A percentile compares a stretch with the other conserved stretches of the same genome.
Evolutionary conservation across 441 rosid genomes (phyloP).

Genomic region (Gossypium schwendimanii): DNA sequence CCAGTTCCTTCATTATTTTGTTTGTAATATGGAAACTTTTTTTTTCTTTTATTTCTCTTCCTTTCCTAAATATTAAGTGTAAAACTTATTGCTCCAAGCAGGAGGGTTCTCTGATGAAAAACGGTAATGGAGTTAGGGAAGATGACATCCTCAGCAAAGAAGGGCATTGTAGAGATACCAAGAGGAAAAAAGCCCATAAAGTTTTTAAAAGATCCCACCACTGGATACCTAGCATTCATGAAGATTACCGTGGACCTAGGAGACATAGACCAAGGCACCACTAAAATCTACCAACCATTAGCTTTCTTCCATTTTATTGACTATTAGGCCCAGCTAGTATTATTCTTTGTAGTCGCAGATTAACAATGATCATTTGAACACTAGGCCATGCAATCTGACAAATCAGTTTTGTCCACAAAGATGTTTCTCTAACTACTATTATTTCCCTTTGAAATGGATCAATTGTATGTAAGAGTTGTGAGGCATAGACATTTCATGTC

Average conservation of each 20-base stretch:
- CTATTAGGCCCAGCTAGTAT: no score
- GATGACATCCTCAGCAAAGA: conserved; percentile 22
- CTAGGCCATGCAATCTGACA: conserved; percentile 17
- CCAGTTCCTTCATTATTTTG: no score
- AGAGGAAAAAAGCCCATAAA: conserved; percentile 31
- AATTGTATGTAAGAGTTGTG: neutral
- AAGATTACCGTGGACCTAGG: conserved; percentile 60
- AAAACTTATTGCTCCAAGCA: no score
- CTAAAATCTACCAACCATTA: conserved; percentile 12
- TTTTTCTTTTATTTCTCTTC: no score
- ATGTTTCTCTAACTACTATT: conserved; percentile 1
- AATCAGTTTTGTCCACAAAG: neutral
- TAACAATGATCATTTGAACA: conserved; percentile 7
- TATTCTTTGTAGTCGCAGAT: no score
- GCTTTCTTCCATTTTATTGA: neutral
- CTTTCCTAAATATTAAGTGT: no score
- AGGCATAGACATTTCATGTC: neutral
- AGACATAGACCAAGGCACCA: conserved; percentile 57
- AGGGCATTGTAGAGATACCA: conserved; percentile 24
- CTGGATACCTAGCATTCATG: conserved; percentile 48
- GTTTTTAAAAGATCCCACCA: conserved; percentile 16
- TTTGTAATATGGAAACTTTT: no score
- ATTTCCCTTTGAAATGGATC: neutral
- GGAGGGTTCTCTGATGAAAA: conserved; percentile 2
- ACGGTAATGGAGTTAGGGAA: conserved; percentile 13